phyloP scores from a whole-genome alignment of 441 rosid species.

The Viola pubescens region DNA sequence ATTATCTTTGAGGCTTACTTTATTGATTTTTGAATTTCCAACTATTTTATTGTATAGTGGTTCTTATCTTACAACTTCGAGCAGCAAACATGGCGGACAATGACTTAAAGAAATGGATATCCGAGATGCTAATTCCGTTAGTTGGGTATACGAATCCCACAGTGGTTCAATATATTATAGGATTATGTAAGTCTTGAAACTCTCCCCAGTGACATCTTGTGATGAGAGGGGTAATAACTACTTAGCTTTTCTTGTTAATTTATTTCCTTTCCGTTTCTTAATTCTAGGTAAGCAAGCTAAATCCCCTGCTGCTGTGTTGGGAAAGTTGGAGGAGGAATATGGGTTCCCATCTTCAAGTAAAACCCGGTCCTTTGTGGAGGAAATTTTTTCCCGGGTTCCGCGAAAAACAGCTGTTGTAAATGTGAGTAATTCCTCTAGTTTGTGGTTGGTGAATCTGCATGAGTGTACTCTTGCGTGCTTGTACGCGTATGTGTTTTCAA shows the following conservation, averaged over 20 bases:
- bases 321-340: slow-evolving; percentile 43
- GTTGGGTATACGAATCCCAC: slow-evolving; percentile 67
- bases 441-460: too few species aligned
- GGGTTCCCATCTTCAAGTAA: slow-evolving; percentile 60
- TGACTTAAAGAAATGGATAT: slow-evolving; percentile 68
- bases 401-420: slow-evolving; percentile 45
- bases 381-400: slow-evolving; percentile 64
- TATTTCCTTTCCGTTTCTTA: background rate
- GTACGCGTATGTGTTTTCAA: background rate
- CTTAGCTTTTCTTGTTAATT: background rate
- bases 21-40: too few species aligned
- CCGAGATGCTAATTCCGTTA: slow-evolving; percentile 65
- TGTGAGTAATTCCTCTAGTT: slow-evolving; percentile 39
- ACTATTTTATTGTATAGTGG: too few species aligned
- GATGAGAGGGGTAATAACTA: too few species aligned
- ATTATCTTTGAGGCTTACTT: too few species aligned
- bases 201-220: too few species aligned
- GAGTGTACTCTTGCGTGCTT: background rate
- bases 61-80: too few species aligned
- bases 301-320: slow-evolving; percentile 51
- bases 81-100: slow-evolving; percentile 52
- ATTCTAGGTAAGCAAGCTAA: slow-evolving; percentile 65
- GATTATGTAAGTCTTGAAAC: slow-evolving; percentile 38
- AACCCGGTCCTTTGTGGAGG: slow-evolving; percentile 59
- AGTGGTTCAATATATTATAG: slow-evolving; percentile 64